A percentile compares a stretch with the other conserved stretches of the same genome.
phyloP scores from a whole-genome alignment of 768 basidiomycete genomes.

The Suillus lakei region DNA sequence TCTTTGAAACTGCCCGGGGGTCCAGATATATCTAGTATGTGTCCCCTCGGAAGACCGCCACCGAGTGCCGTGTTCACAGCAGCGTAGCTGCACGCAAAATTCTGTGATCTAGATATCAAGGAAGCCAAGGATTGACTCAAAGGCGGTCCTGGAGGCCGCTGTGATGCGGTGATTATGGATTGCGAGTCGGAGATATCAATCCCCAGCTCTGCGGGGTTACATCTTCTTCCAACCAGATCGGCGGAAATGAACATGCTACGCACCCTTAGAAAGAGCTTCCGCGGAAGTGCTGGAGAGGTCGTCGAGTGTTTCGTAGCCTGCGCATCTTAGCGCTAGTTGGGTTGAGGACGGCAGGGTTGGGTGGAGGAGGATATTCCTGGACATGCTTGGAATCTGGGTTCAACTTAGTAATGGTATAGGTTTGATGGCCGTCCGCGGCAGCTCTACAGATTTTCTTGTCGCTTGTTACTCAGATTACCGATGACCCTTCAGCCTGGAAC shows the following conservation, averaged over 20 bases:
- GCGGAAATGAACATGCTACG: constrained; percentile 7
- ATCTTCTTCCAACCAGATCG: neutral
- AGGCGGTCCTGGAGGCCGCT: constrained; percentile 34
- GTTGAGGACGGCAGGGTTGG: constrained; percentile 48
- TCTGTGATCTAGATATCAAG: constrained; percentile 29
- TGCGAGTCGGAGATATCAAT: constrained; percentile 51
- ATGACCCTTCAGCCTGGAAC: neutral
- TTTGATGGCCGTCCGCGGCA: neutral
- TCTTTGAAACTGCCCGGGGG: constrained; percentile 77
- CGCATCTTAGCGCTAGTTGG: constrained; percentile 49
- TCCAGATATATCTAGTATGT: constrained; percentile 75
- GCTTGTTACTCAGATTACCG: neutral
- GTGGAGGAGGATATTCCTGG: constrained; percentile 50
- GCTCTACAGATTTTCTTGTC: neutral
- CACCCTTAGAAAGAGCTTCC: constrained; percentile 58
- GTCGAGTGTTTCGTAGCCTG: constrained; percentile 62
- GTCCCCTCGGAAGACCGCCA: constrained; percentile 65
- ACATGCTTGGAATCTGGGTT: constrained; percentile 33
- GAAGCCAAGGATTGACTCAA: constrained; percentile 65
- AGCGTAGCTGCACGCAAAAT: constrained; percentile 37
- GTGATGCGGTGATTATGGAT: constrained; percentile 48
- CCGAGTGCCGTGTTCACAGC: constrained; percentile 63
- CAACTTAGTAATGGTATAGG: no score
- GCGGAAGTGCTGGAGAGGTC: constrained; percentile 52
- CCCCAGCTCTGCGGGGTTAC: constrained; percentile 49